Conservation (phyloP, 345 rosid species). For the Pelargonium nanum region DNA sequence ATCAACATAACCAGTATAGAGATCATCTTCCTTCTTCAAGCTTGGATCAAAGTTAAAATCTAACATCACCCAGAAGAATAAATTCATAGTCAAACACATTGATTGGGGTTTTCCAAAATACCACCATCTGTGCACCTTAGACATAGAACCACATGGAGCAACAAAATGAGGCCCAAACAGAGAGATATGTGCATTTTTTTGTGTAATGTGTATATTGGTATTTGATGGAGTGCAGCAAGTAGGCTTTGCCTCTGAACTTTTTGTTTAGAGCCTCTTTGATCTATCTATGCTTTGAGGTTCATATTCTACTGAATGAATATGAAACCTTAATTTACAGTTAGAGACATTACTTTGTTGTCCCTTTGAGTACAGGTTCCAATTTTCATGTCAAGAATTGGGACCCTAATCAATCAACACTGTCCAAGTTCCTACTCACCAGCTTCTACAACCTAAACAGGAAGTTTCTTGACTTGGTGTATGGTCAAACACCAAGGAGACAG, state of each 20-base stretch:
- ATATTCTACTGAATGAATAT: too few relatives aligned
- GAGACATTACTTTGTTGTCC: not conserved
- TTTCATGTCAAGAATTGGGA: not conserved
- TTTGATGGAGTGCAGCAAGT: not conserved
- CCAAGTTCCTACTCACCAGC: too few relatives aligned
- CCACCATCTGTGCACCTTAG: too few relatives aligned
- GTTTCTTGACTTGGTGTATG: too few relatives aligned
- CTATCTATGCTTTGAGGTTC: not conserved
- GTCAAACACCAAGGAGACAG: too few relatives aligned
- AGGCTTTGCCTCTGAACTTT: not conserved
- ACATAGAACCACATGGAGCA: not conserved
- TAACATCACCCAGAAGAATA: not conserved
- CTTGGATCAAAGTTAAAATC: constrained; percentile 13
- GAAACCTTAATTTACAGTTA: not conserved
- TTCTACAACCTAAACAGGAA: too few relatives aligned
- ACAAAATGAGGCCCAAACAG: not conserved
- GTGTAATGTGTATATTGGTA: not conserved
- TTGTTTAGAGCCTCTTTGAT: not conserved
- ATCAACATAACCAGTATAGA: constrained; percentile 19
- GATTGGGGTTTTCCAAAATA: too few relatives aligned
- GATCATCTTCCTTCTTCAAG: not conserved
- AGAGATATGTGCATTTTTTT: not conserved
- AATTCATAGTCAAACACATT: too few relatives aligned
- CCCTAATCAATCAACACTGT: too few relatives aligned
- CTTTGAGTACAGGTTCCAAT: too few relatives aligned